These are phyloP conservation scores for Parmales sp. DNA, from an alignment of 108 stramenopile species.

Conservation along the genomic window DNA sequence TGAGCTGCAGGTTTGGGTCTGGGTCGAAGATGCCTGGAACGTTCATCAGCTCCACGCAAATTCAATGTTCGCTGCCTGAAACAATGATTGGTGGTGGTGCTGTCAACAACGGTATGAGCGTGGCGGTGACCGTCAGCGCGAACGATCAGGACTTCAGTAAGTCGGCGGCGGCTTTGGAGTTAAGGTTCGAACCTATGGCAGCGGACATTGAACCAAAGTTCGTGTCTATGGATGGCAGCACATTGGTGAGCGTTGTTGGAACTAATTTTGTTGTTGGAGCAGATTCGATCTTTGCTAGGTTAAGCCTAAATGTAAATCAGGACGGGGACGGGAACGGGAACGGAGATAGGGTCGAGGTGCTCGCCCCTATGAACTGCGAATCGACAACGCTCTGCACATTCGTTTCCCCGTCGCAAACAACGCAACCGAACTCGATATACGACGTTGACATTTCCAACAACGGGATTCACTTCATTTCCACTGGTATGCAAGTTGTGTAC, in stretches of 20 bases:
- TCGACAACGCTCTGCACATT: neutral
- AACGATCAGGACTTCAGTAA: neutral
- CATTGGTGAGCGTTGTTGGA: neutral
- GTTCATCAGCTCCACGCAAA: neutral
- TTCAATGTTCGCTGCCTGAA: neutral
- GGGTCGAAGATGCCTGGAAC: neutral
- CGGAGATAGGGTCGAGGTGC: neutral
- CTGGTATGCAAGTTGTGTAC: neutral
- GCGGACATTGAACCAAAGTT: neutral
- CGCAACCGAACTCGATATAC: neutral
- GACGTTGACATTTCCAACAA: neutral
- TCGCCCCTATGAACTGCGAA: neutral
- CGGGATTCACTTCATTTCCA: neutral
- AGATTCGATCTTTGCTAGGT: neutral
- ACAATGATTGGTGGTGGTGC: neutral
- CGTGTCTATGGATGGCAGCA: neutral
- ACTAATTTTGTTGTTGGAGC: neutral
- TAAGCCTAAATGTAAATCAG: no score
- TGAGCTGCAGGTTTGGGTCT: constrained; percentile 3
- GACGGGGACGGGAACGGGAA: neutral
- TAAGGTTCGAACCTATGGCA: neutral
- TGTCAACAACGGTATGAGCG: neutral
- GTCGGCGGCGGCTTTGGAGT: neutral
- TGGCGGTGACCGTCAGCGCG: neutral
- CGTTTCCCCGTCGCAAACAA: neutral